Evolutionary conservation across 202 grass and related monocot genomes (phyloP).

Genomic region (Saccharum hybrid): DNA sequence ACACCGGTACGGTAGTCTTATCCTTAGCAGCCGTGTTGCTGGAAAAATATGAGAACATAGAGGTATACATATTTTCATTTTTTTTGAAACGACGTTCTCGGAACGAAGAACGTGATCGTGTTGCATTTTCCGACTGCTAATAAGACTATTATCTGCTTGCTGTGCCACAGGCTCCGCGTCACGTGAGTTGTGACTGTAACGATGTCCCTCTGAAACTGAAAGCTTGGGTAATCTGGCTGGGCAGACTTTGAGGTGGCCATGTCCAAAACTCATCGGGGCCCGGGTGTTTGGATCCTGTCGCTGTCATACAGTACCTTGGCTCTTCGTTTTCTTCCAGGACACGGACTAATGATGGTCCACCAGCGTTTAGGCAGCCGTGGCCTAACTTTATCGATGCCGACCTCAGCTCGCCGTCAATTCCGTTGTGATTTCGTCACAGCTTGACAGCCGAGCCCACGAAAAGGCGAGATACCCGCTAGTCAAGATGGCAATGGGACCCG

Average conservation of each 20-base stretch:
- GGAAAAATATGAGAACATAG: no score
- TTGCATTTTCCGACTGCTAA: no score
- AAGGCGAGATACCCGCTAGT: not conserved
- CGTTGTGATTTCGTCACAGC: not conserved
- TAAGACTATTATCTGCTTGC: no score
- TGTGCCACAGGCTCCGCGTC: not conserved
- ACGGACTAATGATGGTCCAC: not conserved
- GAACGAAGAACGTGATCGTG: no score
- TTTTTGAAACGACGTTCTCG: no score
- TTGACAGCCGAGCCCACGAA: not conserved
- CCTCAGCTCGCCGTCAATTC: not conserved
- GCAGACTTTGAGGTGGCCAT: no score
- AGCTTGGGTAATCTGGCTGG: no score
- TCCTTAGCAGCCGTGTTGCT: no score
- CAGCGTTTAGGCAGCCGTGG: conserved; percentile 3
- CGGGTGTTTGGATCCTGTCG: conserved; percentile 17
- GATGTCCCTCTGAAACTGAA: no score
- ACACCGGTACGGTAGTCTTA: not conserved
- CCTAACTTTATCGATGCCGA: conserved; percentile 13
- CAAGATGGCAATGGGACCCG: no score
- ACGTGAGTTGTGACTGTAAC: not conserved
- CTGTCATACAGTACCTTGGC: not conserved
- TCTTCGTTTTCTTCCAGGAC: conserved; percentile 15
- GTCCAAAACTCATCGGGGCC: not conserved
- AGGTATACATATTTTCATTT: no score